Evolutionary conservation across 345 rosid genomes (phyloP), one percentile per base, ranked within the genome.

Genomic region (Syzygium grande): DNA sequence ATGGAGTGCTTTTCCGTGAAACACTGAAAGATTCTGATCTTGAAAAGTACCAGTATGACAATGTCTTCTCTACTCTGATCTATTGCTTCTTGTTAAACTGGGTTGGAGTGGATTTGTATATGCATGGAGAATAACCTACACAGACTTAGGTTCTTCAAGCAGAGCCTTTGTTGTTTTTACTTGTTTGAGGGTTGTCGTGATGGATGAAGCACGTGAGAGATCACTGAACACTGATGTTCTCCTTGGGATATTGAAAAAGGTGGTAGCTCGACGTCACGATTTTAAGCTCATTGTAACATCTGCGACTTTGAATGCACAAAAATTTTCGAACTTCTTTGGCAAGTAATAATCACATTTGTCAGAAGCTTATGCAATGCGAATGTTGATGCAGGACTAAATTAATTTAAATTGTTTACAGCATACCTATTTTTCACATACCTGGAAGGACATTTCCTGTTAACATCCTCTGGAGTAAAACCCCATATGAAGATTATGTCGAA

Each of bases 181-280:
- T 34, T 34, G 38, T 34, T 34, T 34, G 38, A 34, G 38, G 38
- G 38, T 98, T 52, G 99, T 99, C 84, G 99, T 96, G 89, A 98
- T 98, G 99, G 99, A 98, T 89, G 99, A 96, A 91, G 99, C 99
- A 27, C 99, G 96, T 87, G 99, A 98, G 92, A 94, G 99, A 90
- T 98, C 99, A 51, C 93, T 98, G 65, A 98, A 49, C 91, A 96
- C 99, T 0, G 99, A 98, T 90, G 99, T 98, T 41, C 94, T 98
- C 88, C 96, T 98, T 92, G 99, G 99, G 85, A 98, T 96, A 79
- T 88, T 98, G 90, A 98, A 96, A 87, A 98, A 96, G 85, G 99
- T 96, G 89, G 99, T 98, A 92, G 99, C 97, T 13, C 93, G 92
- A 78, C 97, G 99, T 52, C 97, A 97, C 84, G 99, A 98, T 91